Percentiles rank a stretch among this genome's conserved stretches.
phyloP scores from a whole-genome alignment of 169 alveolate genomes.

The Plasmodium vivax region DNA sequence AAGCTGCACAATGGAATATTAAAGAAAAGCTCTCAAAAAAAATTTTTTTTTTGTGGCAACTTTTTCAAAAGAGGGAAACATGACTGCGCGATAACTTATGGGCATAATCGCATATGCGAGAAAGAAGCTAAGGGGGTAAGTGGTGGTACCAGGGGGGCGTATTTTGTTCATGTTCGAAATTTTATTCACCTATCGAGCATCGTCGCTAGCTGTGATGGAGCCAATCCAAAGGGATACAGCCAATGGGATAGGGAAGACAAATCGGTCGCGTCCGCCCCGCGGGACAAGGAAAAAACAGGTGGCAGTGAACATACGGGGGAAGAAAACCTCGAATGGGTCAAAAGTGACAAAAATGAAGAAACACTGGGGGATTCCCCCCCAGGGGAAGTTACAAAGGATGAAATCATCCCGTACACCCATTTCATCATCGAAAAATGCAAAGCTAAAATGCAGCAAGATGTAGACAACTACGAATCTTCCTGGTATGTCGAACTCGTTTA shows the following conservation, averaged over 20 bases:
- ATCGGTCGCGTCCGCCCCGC: neutral
- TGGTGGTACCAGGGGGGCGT: neutral
- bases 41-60: neutral
- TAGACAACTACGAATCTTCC: conserved; percentile 31
- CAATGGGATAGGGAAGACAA: neutral
- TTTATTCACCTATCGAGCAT: neutral
- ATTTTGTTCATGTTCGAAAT: neutral
- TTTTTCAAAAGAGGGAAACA: conserved; percentile 27
- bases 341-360: neutral
- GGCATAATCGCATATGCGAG: neutral
- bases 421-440: conserved; percentile 56
- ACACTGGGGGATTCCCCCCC: neutral
- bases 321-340: neutral
- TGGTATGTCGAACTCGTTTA: conserved; percentile 50
- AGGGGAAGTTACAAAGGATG: neutral
- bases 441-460: conserved; percentile 17
- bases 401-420: conserved; percentile 6
- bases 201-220: neutral
- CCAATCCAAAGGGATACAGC: neutral
- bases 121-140: neutral
- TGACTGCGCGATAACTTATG: neutral
- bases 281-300: neutral
- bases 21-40: conserved; percentile 16
- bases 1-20: conserved; percentile 20
- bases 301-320: neutral